These are phyloP conservation scores for Chlamydomonas reinhardtii DNA, from an alignment of 163 green algal genomes.

Conservation along the genomic window DNA sequence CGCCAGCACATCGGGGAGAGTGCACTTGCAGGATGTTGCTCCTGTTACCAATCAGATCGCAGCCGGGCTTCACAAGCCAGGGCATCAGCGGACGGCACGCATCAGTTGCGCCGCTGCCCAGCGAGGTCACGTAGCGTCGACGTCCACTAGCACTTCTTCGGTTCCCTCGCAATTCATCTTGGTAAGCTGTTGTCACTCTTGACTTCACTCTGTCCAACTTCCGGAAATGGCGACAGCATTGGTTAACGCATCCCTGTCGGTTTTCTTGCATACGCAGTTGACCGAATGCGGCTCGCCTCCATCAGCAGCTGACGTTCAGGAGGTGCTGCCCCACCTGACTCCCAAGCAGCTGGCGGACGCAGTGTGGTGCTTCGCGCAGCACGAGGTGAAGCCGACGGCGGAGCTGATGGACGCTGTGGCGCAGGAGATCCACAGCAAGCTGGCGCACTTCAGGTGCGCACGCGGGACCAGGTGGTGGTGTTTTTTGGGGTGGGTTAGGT, in stretches of 20 bases:
- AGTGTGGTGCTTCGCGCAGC: conserved; percentile 60
- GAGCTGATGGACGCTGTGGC: conserved; percentile 58
- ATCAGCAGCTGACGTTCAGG: conserved; percentile 12
- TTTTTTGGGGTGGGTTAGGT: not conserved
- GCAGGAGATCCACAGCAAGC: conserved; percentile 57
- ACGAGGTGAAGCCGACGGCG: conserved; percentile 40
- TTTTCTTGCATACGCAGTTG: not conserved
- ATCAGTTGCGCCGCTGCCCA: conserved; percentile 6
- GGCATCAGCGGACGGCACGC: conserved; percentile 19
- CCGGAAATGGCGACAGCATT: no score
- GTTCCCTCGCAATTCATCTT: conserved; percentile 14
- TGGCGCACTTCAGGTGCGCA: conserved; percentile 58
- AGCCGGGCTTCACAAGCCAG: not conserved
- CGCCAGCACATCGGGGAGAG: not conserved
- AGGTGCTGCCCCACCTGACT: conserved; percentile 53
- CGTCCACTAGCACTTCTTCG: not conserved
- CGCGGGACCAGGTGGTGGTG: not conserved
- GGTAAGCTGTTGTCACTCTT: not conserved
- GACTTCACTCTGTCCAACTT: no score
- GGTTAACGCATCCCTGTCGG: no score
- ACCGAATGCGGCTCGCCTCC: conserved; percentile 19
- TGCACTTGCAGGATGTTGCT: not conserved
- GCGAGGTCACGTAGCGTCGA: not conserved
- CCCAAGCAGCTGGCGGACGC: conserved; percentile 64
- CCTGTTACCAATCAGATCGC: not conserved